Conservation (phyloP, 179 eudicot genomes). For the Actinidia chinensis region DNA sequence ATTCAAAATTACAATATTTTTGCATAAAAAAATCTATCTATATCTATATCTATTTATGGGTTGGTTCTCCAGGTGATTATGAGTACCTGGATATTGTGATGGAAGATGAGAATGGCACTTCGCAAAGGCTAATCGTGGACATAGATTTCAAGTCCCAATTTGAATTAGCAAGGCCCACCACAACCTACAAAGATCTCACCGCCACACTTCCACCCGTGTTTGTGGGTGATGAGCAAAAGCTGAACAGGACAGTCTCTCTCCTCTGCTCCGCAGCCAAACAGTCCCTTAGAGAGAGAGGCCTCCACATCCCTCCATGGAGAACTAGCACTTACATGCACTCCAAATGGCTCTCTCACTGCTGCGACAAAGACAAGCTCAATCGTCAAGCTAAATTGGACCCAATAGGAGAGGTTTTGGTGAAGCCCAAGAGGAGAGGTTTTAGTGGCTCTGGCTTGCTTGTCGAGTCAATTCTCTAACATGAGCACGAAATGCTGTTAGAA, state of each 20-base stretch:
- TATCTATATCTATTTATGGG: too few relatives aligned
- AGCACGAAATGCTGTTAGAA: not conserved
- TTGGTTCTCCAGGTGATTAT: constrained; percentile 50
- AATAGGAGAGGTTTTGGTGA: not conserved
- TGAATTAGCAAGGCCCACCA: constrained; percentile 58
- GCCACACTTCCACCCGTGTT: constrained; percentile 55
- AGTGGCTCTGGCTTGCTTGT: not conserved
- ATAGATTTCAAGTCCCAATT: constrained; percentile 65
- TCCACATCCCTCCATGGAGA: constrained; percentile 75
- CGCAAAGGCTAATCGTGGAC: constrained; percentile 54
- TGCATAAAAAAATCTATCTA: too few relatives aligned
- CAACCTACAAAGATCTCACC: constrained; percentile 49
- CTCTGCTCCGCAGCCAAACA: constrained; percentile 58
- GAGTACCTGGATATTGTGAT: constrained; percentile 62
- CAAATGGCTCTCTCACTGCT: constrained; percentile 52
- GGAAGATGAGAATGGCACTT: constrained; percentile 18
- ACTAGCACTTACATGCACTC: constrained; percentile 57
- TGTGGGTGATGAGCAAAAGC: constrained; percentile 62
- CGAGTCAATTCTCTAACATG: not conserved
- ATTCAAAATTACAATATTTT: too few relatives aligned
- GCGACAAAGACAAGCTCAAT: not conserved
- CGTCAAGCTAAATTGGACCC: too few relatives aligned
- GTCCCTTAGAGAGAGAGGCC: constrained; percentile 60
- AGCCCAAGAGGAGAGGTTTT: not conserved
- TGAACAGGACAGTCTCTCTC: constrained; percentile 46